These are phyloP conservation scores for Phyllosticta capitalensis DNA, from an alignment of 2,329 filamentous ascomycete species.

Conservation along the genomic window DNA sequence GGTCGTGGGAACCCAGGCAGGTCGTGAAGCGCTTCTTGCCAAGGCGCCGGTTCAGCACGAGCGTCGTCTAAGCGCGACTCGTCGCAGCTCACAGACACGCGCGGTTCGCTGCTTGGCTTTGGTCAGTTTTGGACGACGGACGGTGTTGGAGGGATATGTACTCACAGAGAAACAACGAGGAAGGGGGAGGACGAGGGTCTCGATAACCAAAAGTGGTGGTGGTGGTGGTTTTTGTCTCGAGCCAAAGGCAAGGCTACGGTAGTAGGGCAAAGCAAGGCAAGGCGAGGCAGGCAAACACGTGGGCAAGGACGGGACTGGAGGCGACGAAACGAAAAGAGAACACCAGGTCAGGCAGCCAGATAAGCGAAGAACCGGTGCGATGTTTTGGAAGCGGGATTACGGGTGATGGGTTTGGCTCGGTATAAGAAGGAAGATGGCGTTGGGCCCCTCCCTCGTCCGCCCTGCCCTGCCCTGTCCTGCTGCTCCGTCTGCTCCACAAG, in stretches of 20 bases:
- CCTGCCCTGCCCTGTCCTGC: no score
- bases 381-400: neutral
- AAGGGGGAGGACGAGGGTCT: no score
- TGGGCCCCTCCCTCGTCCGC: neutral
- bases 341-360: neutral
- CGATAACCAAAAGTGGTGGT: no score
- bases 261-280: neutral
- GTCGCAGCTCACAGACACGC: neutral
- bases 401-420: neutral
- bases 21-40: neutral
- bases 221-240: no score
- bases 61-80: constrained; percentile 10
- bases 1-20: neutral
- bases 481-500: no score
- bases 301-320: neutral
- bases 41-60: constrained; percentile 9
- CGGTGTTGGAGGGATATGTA: no score
- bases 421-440: neutral
- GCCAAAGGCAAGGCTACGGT: neutral
- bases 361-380: neutral
- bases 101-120: neutral
- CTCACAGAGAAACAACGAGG: no score
- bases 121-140: neutral
- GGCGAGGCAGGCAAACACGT: neutral
- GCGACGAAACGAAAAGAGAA: no score